Evolutionary conservation across 345 rosid species (phyloP).

Genomic region (Tarenaya hassleriana): DNA sequence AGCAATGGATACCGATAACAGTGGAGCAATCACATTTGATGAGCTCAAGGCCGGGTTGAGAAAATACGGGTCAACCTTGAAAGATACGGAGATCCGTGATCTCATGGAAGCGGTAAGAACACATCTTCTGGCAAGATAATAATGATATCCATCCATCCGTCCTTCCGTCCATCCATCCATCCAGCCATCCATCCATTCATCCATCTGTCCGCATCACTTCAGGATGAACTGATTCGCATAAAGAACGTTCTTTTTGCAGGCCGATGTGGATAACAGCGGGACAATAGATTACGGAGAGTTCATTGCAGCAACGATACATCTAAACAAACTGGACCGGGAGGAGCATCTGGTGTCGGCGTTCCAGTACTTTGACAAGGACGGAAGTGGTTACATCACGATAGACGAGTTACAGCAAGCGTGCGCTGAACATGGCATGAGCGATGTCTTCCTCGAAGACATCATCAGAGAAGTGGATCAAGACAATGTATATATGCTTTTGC

Average conservation of each 20-base stretch:
- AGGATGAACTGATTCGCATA: background rate
- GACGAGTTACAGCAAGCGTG: conserved; percentile 99
- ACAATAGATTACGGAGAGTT: conserved; percentile 97
- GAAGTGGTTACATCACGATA: conserved; percentile 91
- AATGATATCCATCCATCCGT: too few relatives aligned
- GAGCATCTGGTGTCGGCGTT: conserved; percentile 99
- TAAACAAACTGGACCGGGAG: conserved; percentile 92
- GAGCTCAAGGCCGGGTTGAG: conserved; percentile 95
- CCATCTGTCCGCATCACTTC: too few relatives aligned
- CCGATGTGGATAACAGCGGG: conserved; percentile 97
- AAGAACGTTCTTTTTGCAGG: conserved; percentile 39
- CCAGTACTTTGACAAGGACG: conserved; percentile 91
- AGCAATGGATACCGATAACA: conserved; percentile 92
- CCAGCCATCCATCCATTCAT: too few relatives aligned
- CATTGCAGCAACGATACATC: conserved; percentile 95
- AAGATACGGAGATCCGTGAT: conserved; percentile 88
- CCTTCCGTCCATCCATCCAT: too few relatives aligned
- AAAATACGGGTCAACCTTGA: conserved; percentile 93
- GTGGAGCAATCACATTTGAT: conserved; percentile 97
- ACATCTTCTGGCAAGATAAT: background rate
- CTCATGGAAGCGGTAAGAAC: conserved; percentile 93
- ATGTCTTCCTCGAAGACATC: conserved; percentile 83
- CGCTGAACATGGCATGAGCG: conserved; percentile 85
- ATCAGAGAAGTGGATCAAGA: conserved; percentile 98
- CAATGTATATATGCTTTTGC: too few relatives aligned